These are phyloP conservation scores for Golovinomyces cichoracearum DNA, from an alignment of 2,329 filamentous ascomycete species.

Conservation along the genomic window DNA sequence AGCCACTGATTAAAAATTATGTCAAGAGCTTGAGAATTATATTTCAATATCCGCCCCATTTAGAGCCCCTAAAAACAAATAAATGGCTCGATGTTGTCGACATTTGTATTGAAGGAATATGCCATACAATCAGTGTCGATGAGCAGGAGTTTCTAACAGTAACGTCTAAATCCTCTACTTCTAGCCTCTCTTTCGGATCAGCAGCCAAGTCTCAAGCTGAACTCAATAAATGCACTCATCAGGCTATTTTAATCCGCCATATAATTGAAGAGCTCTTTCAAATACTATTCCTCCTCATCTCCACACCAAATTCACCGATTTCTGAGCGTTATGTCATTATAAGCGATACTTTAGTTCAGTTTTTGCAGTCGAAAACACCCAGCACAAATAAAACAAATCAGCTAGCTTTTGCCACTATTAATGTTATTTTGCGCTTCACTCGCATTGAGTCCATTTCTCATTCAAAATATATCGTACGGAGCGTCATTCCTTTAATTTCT, in stretches of 20 bases:
- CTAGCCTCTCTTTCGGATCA: conserved; percentile 4
- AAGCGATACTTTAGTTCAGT: conserved; percentile 28
- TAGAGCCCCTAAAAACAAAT: conserved; percentile 46
- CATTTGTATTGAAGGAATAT: conserved; percentile 41
- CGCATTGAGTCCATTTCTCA: conserved; percentile 42
- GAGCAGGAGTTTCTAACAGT: conserved; percentile 4
- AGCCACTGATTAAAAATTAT: conserved; percentile 50
- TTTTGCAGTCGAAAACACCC: conserved; percentile 32
- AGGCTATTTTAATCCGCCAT: conserved; percentile 13
- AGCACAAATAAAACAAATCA: conserved; percentile 40
- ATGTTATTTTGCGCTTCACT: conserved; percentile 37
- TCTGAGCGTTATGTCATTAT: conserved; percentile 28
- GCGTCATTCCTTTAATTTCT: conserved; percentile 43
- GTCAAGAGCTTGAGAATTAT: conserved; percentile 47
- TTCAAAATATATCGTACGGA: conserved; percentile 28
- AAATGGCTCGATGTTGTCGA: conserved; percentile 15
- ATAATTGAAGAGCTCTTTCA: conserved; percentile 31
- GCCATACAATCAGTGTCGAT: conserved; percentile 18
- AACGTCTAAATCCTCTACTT: conserved; percentile 6
- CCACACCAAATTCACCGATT: conserved; percentile 41
- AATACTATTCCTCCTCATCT: conserved; percentile 37
- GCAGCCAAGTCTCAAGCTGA: conserved; percentile 8
- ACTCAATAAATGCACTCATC: conserved; percentile 12
- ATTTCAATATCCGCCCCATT: conserved; percentile 47
- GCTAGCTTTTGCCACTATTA: conserved; percentile 49